Evolutionary conservation across 306 rosid species (phyloP).

Genomic region (Abrus precatorius): DNA sequence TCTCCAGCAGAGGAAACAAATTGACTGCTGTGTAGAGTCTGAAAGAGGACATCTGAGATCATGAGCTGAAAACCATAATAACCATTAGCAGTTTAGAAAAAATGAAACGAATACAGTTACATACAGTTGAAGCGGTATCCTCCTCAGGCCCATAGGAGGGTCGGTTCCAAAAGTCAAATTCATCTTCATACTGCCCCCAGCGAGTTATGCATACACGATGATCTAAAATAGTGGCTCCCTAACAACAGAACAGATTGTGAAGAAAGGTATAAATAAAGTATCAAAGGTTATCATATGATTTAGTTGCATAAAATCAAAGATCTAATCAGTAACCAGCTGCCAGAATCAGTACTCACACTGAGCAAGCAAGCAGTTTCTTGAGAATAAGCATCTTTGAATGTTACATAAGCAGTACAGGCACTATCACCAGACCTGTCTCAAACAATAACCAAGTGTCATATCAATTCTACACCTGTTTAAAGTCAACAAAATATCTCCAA

Average conservation of each 20-base stretch:
- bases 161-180: conserved; percentile 72
- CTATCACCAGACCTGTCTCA: conserved; percentile 71
- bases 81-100: conserved; percentile 9
- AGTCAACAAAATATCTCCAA: not conserved
- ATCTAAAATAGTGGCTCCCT: conserved; percentile 93
- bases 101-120: conserved; percentile 12
- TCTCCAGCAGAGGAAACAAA: conserved; percentile 75
- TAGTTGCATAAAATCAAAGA: not conserved
- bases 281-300: not conserved
- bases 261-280: conserved; percentile 21
- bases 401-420: conserved; percentile 83
- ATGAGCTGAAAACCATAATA: not conserved
- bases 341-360: conserved; percentile 66
- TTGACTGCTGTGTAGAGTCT: conserved; percentile 56
- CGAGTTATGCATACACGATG: conserved; percentile 88
- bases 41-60: conserved; percentile 31
- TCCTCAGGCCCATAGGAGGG: conserved; percentile 56
- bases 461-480: not conserved
- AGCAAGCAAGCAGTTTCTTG: conserved; percentile 93
- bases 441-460: not conserved
- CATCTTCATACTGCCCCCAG: conserved; percentile 85
- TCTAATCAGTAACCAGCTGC: not conserved
- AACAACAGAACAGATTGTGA: conserved; percentile 44
- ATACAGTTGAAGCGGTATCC: conserved; percentile 64
- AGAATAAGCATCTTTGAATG: conserved; percentile 86